These are phyloP conservation scores for Ogataea populi-albae DNA, from an alignment of 805 yeast species.

Conservation along the genomic window DNA sequence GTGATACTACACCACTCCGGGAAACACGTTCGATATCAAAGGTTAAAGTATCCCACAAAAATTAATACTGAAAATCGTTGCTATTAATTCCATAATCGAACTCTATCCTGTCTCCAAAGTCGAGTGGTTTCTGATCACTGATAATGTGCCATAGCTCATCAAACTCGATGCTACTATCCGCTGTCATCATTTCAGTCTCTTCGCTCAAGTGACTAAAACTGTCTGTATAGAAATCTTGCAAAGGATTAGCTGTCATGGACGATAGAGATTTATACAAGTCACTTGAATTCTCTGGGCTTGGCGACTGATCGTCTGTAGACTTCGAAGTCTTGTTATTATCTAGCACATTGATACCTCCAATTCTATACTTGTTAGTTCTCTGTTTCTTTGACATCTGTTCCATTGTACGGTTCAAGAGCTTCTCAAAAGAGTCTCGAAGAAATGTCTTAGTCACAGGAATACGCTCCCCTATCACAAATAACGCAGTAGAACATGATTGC, in stretches of 20 bases:
- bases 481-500: slow-evolving; percentile 25
- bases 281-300: neutral
- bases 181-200: neutral
- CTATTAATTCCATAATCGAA: slow-evolving; percentile 11
- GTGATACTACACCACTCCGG: no score
- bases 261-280: neutral
- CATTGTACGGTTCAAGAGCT: slow-evolving; percentile 17
- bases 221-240: neutral
- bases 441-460: slow-evolving; percentile 22
- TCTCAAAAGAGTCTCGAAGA: slow-evolving; percentile 23
- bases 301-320: neutral
- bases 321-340: slow-evolving; percentile 4
- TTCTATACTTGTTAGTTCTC: slow-evolving; percentile 6
- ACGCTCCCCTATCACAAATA: slow-evolving; percentile 25
- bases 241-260: neutral
- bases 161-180: slow-evolving; percentile 7
- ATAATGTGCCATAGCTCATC: slow-evolving; percentile 22
- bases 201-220: neutral
- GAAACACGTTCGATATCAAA: no score
- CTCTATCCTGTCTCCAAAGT: slow-evolving; percentile 9
- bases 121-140: slow-evolving; percentile 17
- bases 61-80: slow-evolving; percentile 1
- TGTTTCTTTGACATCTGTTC: slow-evolving; percentile 16
- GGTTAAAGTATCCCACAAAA: no score
- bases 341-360: slow-evolving; percentile 16